Evolutionary conservation across 75 land plant genomes (phyloP).

Genomic region (Cupressus sempervirens): DNA sequence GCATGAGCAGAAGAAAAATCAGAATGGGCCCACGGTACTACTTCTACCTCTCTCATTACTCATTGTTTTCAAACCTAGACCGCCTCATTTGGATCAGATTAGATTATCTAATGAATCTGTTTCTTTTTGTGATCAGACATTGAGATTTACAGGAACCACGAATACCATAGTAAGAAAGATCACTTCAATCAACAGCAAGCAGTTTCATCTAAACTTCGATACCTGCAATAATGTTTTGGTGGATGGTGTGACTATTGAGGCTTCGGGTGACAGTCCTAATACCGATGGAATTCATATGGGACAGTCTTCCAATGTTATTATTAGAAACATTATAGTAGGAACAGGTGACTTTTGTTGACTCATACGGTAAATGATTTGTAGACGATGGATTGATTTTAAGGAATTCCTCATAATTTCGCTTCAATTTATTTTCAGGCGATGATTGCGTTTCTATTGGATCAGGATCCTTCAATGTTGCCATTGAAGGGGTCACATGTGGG

Average conservation of each 20-base stretch:
- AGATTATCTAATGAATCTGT: not conserved
- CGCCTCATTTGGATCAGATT: not conserved
- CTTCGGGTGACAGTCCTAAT: constrained; percentile 73
- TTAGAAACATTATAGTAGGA: constrained; percentile 30
- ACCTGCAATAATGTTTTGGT: constrained; percentile 38
- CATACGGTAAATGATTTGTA: too few species aligned
- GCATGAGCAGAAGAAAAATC: not conserved
- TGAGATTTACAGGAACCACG: constrained; percentile 26
- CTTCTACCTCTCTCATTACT: not conserved
- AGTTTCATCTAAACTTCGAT: constrained; percentile 45
- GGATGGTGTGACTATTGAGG: constrained; percentile 31
- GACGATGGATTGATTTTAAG: not conserved
- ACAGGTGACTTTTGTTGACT: too few species aligned
- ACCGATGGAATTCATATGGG: constrained; percentile 82
- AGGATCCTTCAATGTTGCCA: constrained; percentile 36
- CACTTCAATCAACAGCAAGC: constrained; percentile 59
- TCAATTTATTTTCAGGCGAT: constrained; percentile 30
- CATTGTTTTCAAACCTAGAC: too few species aligned
- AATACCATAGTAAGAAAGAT: constrained; percentile 35
- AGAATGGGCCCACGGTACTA: not conserved
- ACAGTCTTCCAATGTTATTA: constrained; percentile 36
- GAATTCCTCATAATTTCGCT: not conserved
- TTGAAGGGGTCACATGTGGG: constrained; percentile 48
- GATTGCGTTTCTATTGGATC: constrained; percentile 70
- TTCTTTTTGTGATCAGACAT: constrained; percentile 28